phyloP scores from a whole-genome alignment of 163 green algal genomes.

The Prototheca wickerhamii region DNA sequence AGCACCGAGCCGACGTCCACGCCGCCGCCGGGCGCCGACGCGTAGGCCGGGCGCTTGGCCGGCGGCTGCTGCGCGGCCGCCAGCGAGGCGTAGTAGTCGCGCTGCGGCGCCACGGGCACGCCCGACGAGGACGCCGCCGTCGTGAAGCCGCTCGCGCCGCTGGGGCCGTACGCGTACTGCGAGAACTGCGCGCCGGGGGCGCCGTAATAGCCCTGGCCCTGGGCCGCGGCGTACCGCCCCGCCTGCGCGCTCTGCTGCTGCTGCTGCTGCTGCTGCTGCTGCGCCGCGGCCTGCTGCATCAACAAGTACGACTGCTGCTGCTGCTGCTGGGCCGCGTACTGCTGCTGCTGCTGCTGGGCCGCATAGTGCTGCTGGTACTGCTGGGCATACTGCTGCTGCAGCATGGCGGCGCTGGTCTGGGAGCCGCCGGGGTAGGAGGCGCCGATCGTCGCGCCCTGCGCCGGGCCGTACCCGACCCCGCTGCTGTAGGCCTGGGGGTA shows the following conservation, averaged over 20 bases:
- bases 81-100: neutral
- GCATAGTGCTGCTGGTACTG: slow-evolving; percentile 7
- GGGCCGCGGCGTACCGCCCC: neutral
- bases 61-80: slow-evolving; percentile 5
- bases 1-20: neutral
- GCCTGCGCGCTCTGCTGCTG: neutral
- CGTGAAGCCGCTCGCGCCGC: neutral
- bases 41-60: slow-evolving; percentile 23
- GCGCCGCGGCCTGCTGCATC: slow-evolving; percentile 1
- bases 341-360: slow-evolving; percentile 8
- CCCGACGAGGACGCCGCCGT: neutral
- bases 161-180: neutral
- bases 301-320: slow-evolving; percentile 2
- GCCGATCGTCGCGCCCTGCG: neutral
- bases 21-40: neutral
- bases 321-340: neutral
- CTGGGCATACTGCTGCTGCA: neutral
- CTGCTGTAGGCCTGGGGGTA: too few relatives aligned
- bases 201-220: too few relatives aligned
- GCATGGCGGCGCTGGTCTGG: neutral
- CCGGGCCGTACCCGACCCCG: too few relatives aligned
- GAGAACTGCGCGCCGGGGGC: neutral
- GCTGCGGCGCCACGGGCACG: neutral
- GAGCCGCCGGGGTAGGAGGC: neutral
- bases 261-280: slow-evolving; percentile 5